These are phyloP conservation scores for Xerocomus amazonicus DNA, from an alignment of 1,284 basidiomycete genomes.

Conservation along the genomic window DNA sequence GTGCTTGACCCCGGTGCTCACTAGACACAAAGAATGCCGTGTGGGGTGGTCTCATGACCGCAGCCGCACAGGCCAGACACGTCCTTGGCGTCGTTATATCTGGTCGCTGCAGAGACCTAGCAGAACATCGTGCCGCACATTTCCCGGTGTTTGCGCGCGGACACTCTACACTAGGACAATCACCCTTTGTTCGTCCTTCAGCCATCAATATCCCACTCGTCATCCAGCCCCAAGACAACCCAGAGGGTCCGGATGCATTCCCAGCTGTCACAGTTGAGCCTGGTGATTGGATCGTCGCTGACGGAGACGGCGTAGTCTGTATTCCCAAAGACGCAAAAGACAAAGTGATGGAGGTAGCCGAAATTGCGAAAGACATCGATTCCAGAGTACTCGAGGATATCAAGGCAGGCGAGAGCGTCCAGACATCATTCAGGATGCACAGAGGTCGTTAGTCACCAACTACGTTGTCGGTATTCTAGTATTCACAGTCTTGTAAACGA, in stretches of 20 bases:
- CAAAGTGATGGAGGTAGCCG: conserved; percentile 60
- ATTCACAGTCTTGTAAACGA: conserved; percentile 2
- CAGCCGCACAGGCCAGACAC: conserved; percentile 68
- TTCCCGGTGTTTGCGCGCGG: conserved; percentile 82
- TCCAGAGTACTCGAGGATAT: conserved; percentile 77
- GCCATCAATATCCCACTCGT: conserved; percentile 72
- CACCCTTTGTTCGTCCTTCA: conserved; percentile 82
- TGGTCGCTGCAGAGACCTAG: conserved; percentile 80
- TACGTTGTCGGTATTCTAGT: neutral
- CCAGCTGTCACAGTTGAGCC: conserved; percentile 63
- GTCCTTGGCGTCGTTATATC: conserved; percentile 77
- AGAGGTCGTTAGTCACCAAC: conserved; percentile 49
- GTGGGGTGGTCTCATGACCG: conserved; percentile 91
- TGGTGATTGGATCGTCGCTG: conserved; percentile 82
- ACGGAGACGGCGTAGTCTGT: conserved; percentile 88
- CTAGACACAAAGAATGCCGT: conserved; percentile 79
- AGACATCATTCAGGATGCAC: conserved; percentile 75
- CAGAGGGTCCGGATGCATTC: conserved; percentile 37
- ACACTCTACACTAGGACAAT: conserved; percentile 85
- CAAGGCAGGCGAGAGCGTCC: conserved; percentile 66
- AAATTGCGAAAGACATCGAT: conserved; percentile 65
- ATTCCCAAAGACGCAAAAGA: conserved; percentile 59
- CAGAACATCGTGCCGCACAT: conserved; percentile 64
- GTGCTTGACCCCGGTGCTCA: conserved; percentile 4
- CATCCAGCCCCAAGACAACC: conserved; percentile 46